Conservation (phyloP, 257 asterid genomes). For the Linaria vulgaris region DNA sequence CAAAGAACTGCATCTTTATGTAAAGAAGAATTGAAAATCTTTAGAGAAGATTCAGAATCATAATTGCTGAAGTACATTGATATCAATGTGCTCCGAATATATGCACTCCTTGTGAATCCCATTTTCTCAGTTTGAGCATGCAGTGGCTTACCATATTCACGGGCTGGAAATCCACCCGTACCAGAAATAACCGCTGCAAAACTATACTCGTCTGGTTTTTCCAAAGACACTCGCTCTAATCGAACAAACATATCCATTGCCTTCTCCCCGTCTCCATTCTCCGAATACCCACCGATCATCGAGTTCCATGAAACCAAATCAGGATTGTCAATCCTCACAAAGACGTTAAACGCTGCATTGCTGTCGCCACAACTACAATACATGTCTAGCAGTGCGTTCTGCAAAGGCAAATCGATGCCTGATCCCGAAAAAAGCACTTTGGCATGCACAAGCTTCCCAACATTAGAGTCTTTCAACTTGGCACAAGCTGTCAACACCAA, state of each 20-base stretch:
- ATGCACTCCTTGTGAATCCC: constrained; percentile 46
- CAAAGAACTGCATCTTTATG: constrained; percentile 77
- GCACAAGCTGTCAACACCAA: constrained; percentile 74
- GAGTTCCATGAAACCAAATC: constrained; percentile 92
- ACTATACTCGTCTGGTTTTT: constrained; percentile 70
- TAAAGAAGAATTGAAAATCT: constrained; percentile 44
- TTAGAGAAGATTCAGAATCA: constrained; percentile 45
- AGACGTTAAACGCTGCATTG: constrained; percentile 39
- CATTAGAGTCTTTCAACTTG: constrained; percentile 38
- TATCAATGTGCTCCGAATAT: constrained; percentile 58
- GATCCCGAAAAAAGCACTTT: constrained; percentile 50
- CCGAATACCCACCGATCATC: constrained; percentile 69
- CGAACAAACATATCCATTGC: constrained; percentile 57
- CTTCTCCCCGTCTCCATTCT: constrained; percentile 54
- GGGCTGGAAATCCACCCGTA: constrained; percentile 42
- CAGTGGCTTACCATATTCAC: constrained; percentile 62
- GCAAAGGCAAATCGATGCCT: constrained; percentile 57
- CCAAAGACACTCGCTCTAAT: constrained; percentile 27
- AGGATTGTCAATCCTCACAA: constrained; percentile 50
- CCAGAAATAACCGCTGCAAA: constrained; percentile 63
- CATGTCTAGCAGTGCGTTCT: constrained; percentile 75
- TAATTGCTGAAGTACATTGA: constrained; percentile 66
- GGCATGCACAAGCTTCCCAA: constrained; percentile 60
- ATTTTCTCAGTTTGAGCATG: constrained; percentile 69
- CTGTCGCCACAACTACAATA: constrained; percentile 68